phyloP scores from a whole-genome alignment of 306 rosid genomes.

The Cucurbita maxima region DNA sequence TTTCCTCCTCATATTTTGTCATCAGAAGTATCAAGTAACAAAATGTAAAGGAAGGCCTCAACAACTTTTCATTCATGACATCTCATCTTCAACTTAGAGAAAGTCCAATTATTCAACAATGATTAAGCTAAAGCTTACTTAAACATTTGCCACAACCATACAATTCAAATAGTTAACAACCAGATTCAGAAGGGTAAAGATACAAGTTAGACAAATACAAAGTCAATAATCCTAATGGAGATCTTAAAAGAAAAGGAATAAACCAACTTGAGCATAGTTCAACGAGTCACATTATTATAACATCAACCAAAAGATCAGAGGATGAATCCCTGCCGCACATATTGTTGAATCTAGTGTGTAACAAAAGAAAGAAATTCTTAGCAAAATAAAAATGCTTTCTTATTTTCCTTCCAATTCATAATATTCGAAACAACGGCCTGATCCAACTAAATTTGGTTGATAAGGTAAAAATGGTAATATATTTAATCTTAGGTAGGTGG shows the following conservation, averaged over 20 bases:
- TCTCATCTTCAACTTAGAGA: too few relatives aligned
- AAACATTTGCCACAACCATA: neutral
- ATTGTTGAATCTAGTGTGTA: neutral
- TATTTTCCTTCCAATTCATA: too few relatives aligned
- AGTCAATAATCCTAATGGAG: neutral
- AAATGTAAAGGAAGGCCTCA: neutral
- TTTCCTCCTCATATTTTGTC: neutral
- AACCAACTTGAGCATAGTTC: too few relatives aligned
- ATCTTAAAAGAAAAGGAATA: neutral
- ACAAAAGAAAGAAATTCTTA: neutral
- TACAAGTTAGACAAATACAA: neutral
- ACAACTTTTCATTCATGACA: neutral
- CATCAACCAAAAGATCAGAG: neutral
- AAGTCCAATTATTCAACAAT: too few relatives aligned
- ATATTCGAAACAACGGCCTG: too few relatives aligned
- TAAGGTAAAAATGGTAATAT: too few relatives aligned
- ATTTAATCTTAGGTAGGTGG: too few relatives aligned
- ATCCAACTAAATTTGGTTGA: too few relatives aligned
- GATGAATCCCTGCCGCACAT: neutral
- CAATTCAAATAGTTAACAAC: neutral
- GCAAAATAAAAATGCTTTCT: neutral
- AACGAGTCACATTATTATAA: too few relatives aligned
- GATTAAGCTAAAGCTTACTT: neutral
- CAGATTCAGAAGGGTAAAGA: neutral
- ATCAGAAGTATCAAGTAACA: neutral